Evolutionary conservation across 257 asterid genomes (phyloP).

Genomic region (Scutellaria barbata): DNA sequence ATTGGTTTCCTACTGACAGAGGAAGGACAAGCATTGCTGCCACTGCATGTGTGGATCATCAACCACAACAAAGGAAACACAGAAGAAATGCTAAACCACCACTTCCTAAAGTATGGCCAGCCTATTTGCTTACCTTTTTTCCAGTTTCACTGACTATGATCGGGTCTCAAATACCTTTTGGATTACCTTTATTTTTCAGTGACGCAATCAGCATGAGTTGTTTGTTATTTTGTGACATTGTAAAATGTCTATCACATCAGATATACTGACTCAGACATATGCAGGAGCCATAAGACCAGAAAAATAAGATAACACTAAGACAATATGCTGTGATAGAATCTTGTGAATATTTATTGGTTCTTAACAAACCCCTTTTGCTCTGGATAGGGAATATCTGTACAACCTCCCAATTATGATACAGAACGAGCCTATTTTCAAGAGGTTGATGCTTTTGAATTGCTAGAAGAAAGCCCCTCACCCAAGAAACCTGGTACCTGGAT

Average conservation of each 20-base stretch:
- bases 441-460: conserved; percentile 86
- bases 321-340: conserved; percentile 10
- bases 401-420: conserved; percentile 63
- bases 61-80: conserved; percentile 62
- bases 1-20: conserved; percentile 49
- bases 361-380: conserved; percentile 33
- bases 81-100: conserved; percentile 81
- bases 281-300: conserved; percentile 14
- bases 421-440: conserved; percentile 85
- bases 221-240: conserved; percentile 8
- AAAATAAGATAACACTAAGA: conserved; percentile 6
- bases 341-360: conserved; percentile 11
- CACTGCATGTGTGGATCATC: conserved; percentile 51
- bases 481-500: conserved; percentile 79
- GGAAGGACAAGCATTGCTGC: conserved; percentile 95
- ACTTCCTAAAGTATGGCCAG: conserved; percentile 67
- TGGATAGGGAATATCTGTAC: conserved; percentile 59
- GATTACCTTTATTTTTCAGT: background rate
- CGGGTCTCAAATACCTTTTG: background rate
- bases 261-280: conserved; percentile 14
- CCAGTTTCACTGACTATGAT: conserved; percentile 20
- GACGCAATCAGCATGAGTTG: background rate
- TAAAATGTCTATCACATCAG: background rate
- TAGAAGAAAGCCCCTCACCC: conserved; percentile 97
- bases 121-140: conserved; percentile 20